Conservation (phyloP, 352 stramenopile genomes). For the Peronospora destructor region DNA sequence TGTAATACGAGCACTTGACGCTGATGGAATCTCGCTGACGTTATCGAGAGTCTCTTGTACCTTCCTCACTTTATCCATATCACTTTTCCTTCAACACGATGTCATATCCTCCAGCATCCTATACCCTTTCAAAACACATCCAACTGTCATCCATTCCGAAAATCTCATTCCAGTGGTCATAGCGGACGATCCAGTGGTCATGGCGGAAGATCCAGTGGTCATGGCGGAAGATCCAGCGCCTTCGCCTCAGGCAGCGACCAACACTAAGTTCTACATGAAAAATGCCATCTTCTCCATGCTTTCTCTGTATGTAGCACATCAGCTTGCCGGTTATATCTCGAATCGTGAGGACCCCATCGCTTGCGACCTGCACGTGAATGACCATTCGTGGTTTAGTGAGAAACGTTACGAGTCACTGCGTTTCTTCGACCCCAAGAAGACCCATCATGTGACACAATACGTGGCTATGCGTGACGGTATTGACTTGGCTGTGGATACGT, state of each 20-base stretch:
- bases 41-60: too few species aligned
- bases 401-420: slow-evolving; percentile 62
- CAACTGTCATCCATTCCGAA: too few species aligned
- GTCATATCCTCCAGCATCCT: too few species aligned
- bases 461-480: slow-evolving; percentile 62
- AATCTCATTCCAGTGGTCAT: too few species aligned
- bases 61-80: too few species aligned
- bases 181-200: too few species aligned
- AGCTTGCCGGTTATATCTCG: slow-evolving; percentile 51
- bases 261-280: slow-evolving; percentile 66
- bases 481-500: slow-evolving; percentile 68
- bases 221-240: slow-evolving; percentile 31
- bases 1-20: too few species aligned
- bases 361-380: slow-evolving; percentile 57
- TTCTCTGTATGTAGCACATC: slow-evolving; percentile 50
- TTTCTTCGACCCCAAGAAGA: slow-evolving; percentile 70
- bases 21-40: too few species aligned
- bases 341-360: slow-evolving; percentile 51
- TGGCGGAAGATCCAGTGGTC: too few species aligned
- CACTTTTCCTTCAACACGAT: too few species aligned
- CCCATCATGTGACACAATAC: slow-evolving; percentile 69
- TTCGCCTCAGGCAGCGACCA: slow-evolving; percentile 29
- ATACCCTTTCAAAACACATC: too few species aligned
- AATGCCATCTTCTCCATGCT: slow-evolving; percentile 74
- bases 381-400: slow-evolving; percentile 62